These are phyloP conservation scores for Calonectria crousiana DNA, from an alignment of 2,329 filamentous ascomycete genomes.

Conservation along the genomic window DNA sequence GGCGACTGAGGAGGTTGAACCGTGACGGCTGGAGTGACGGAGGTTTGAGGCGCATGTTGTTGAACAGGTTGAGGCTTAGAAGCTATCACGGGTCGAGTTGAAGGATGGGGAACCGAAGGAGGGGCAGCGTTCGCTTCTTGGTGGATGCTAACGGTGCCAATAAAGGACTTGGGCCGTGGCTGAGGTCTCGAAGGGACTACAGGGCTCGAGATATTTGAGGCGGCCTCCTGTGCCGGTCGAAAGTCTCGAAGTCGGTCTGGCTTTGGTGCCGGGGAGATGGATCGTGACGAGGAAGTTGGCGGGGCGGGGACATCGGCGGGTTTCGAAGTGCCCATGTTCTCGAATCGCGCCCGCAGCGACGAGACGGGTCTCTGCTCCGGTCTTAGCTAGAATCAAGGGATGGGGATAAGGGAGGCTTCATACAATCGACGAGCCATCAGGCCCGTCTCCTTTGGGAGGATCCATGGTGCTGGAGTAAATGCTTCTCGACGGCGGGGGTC, in stretches of 20 bases:
- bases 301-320: slow-evolving; percentile 35
- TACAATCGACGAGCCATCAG: slow-evolving; percentile 83
- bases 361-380: slow-evolving; percentile 79
- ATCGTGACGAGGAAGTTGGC: slow-evolving; percentile 44
- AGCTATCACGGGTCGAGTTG: slow-evolving; percentile 40
- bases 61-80: slow-evolving; percentile 40
- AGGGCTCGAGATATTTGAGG: slow-evolving; percentile 48
- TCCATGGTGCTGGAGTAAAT: slow-evolving; percentile 47
- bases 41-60: slow-evolving; percentile 36
- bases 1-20: slow-evolving; percentile 80
- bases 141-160: slow-evolving; percentile 32
- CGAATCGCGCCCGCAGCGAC: slow-evolving; percentile 83
- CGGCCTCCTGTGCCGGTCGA: slow-evolving; percentile 52
- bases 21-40: slow-evolving; percentile 72
- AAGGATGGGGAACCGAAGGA: slow-evolving; percentile 40
- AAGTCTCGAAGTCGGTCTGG: slow-evolving; percentile 57
- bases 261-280: slow-evolving; percentile 57
- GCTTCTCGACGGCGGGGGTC: slow-evolving; percentile 46
- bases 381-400: slow-evolving; percentile 40
- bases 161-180: slow-evolving; percentile 41
- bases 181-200: slow-evolving; percentile 48
- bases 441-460: slow-evolving; percentile 62
- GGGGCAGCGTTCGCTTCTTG: slow-evolving; percentile 39
- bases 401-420: slow-evolving; percentile 45
- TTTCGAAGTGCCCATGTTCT: slow-evolving; percentile 69